Conservation (phyloP, 1,139 yeast species). For the Blastobotrys serpentis region DNA sequence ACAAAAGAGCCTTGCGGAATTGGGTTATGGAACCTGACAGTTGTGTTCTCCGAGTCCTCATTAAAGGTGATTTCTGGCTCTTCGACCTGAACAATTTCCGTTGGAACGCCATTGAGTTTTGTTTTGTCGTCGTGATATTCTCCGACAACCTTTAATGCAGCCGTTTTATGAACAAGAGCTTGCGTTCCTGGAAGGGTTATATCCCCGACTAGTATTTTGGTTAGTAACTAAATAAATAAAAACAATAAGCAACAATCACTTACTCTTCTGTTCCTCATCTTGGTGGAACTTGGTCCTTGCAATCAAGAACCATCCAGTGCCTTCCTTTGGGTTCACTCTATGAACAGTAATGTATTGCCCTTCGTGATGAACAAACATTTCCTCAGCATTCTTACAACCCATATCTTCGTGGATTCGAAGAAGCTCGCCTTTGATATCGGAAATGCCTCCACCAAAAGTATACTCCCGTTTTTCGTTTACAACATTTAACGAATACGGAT, state of each 20-base stretch:
- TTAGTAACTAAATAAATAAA: too few relatives aligned
- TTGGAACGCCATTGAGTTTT: slow-evolving; percentile 60
- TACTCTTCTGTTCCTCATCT: slow-evolving; percentile 36
- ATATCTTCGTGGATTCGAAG: slow-evolving; percentile 62
- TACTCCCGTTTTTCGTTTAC: slow-evolving; percentile 76
- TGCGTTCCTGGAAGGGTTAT: slow-evolving; percentile 63
- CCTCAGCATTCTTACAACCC: slow-evolving; percentile 70
- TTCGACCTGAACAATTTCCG: slow-evolving; percentile 53
- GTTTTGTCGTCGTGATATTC: slow-evolving; percentile 46
- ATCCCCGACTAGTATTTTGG: too few relatives aligned
- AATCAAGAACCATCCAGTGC: slow-evolving; percentile 83
- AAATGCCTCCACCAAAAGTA: slow-evolving; percentile 66
- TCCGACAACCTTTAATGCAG: slow-evolving; percentile 53
- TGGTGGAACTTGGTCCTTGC: slow-evolving; percentile 76
- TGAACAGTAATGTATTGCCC: slow-evolving; percentile 91
- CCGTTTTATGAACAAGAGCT: slow-evolving; percentile 61
- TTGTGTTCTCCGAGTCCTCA: slow-evolving; percentile 42
- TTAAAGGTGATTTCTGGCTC: slow-evolving; percentile 50
- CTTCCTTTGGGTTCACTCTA: slow-evolving; percentile 77
- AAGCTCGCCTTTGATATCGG: slow-evolving; percentile 62
- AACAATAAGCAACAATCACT: too few relatives aligned
- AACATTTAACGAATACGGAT: slow-evolving; percentile 74
- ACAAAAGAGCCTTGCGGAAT: slow-evolving; percentile 93
- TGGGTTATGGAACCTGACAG: slow-evolving; percentile 53
- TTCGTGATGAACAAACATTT: slow-evolving; percentile 92